phyloP scores from a whole-genome alignment of 1,284 basidiomycete species.

The Vanrija humicola region DNA sequence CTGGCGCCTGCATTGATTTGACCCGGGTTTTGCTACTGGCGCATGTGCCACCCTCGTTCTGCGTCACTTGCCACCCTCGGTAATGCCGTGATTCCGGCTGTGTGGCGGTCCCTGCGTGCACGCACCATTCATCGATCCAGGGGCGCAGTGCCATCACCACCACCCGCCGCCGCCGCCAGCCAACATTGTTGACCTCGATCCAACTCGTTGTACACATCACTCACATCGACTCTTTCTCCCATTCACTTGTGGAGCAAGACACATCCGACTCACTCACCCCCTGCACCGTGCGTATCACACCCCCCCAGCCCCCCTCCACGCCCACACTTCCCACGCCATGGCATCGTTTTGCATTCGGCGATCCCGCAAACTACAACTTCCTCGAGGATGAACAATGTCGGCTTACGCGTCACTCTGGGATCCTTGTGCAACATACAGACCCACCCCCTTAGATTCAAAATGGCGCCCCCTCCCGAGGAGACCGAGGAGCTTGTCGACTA shows the following conservation, averaged over 20 bases:
- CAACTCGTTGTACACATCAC: not conserved
- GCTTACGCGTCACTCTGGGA: conserved; percentile 1
- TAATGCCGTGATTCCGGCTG: too few relatives aligned
- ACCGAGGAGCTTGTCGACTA: conserved; percentile 64
- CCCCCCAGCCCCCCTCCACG: not conserved
- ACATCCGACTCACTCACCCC: not conserved
- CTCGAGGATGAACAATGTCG: not conserved
- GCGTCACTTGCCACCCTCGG: too few relatives aligned
- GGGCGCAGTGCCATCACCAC: too few relatives aligned
- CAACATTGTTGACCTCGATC: too few relatives aligned
- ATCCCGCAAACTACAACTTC: too few relatives aligned
- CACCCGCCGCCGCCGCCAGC: too few relatives aligned
- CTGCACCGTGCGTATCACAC: not conserved
- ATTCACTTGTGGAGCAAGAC: not conserved
- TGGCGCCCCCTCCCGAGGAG: conserved; percentile 31
- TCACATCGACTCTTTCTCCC: not conserved
- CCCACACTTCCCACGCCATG: not conserved
- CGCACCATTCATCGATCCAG: too few relatives aligned
- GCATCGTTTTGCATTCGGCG: not conserved
- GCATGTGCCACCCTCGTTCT: too few relatives aligned
- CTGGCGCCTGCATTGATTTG: too few relatives aligned
- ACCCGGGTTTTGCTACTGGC: too few relatives aligned
- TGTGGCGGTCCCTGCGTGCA: too few relatives aligned
- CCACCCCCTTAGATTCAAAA: conserved; percentile 11
- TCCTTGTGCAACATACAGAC: not conserved